Conservation (phyloP, 2,329 filamentous ascomycete species). For the Cladorrhinum sp. region DNA sequence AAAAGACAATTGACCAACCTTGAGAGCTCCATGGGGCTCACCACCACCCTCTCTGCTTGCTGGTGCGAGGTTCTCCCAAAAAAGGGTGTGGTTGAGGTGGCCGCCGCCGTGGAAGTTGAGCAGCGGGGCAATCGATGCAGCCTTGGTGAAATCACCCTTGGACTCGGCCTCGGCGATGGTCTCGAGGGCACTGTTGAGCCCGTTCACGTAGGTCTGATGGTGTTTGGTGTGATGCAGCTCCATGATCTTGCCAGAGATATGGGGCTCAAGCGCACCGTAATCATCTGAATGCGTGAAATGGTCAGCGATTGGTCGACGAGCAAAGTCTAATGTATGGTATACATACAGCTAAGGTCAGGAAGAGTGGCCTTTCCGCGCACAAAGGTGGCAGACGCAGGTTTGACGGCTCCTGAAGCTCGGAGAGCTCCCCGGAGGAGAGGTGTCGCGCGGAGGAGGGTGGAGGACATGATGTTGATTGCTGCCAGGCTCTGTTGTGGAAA, state of each 20-base stretch:
- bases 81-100: constrained; percentile 89
- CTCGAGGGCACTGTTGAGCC: constrained; percentile 65
- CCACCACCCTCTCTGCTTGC: constrained; percentile 61
- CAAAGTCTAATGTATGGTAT: not conserved
- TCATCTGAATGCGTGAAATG: constrained; percentile 61
- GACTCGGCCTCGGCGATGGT: constrained; percentile 60
- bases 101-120: constrained; percentile 88
- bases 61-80: constrained; percentile 83
- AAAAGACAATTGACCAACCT: constrained; percentile 34
- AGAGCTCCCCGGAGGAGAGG: constrained; percentile 67
- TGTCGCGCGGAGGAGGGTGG: constrained; percentile 69
- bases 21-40: constrained; percentile 59
- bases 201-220: constrained; percentile 74
- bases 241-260: constrained; percentile 78
- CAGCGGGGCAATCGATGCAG: constrained; percentile 48
- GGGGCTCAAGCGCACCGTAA: constrained; percentile 88
- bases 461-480: constrained; percentile 58
- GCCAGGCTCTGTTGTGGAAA: constrained; percentile 9
- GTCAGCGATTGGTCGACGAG: not conserved
- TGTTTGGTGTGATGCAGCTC: constrained; percentile 77
- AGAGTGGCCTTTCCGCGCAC: constrained; percentile 87
- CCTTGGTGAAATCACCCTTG: constrained; percentile 56
- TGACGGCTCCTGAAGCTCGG: constrained; percentile 60
- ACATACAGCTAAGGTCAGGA: constrained; percentile 70
- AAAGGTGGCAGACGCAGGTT: constrained; percentile 70